Evolutionary conservation across 306 rosid genomes (phyloP).

Genomic region (Astragalus membranaceus): DNA sequence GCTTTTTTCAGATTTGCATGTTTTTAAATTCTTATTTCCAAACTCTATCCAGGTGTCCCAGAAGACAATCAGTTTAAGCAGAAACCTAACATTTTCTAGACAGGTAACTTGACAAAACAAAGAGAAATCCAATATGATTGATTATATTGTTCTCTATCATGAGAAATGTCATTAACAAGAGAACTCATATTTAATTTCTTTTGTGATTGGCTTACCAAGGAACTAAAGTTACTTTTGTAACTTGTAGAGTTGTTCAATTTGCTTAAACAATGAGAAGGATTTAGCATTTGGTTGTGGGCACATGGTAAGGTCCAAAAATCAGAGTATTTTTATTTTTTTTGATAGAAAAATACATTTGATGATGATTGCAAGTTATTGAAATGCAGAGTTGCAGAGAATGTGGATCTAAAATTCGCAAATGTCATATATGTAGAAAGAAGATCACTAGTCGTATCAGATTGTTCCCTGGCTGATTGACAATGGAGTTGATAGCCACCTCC

Average conservation of each 20-base stretch:
- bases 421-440: slow-evolving; percentile 27
- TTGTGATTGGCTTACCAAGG: background rate
- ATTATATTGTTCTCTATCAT: background rate
- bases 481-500: background rate
- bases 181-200: too few species aligned
- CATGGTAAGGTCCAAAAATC: slow-evolving; percentile 20
- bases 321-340: background rate
- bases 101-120: slow-evolving; percentile 5
- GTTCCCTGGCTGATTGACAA: slow-evolving; percentile 12
- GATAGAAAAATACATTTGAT: background rate
- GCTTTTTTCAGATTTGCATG: background rate
- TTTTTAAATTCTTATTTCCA: background rate
- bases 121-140: background rate
- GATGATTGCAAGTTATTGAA: background rate
- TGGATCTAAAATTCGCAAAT: slow-evolving; percentile 26
- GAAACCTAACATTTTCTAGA: slow-evolving; percentile 2
- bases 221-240: background rate
- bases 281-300: slow-evolving; percentile 40
- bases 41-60: slow-evolving; percentile 1
- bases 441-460: slow-evolving; percentile 8
- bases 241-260: slow-evolving; percentile 28
- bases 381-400: slow-evolving; percentile 34
- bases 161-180: too few species aligned
- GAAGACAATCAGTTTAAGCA: slow-evolving; percentile 18
- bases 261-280: slow-evolving; percentile 26